Conservation (phyloP, 208 protist genomes). For the Acanthamoeba healyi region DNA sequence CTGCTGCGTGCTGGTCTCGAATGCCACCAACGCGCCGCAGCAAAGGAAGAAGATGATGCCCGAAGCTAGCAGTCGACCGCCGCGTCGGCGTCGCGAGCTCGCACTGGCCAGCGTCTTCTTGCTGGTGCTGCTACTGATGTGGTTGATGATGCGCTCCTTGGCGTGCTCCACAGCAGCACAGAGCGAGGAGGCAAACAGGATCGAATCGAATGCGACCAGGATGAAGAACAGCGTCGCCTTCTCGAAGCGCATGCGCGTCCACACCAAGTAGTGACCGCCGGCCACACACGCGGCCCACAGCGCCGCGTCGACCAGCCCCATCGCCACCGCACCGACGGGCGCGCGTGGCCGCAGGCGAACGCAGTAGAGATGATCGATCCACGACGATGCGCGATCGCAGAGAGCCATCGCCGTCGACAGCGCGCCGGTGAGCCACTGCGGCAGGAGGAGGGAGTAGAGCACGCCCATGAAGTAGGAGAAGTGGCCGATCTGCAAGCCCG, state of each 20-base stretch:
- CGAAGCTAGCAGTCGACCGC: background rate
- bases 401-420: background rate
- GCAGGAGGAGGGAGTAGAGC: conserved; percentile 26
- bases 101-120: background rate
- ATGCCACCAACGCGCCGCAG: background rate
- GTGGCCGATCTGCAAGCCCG: conserved; percentile 59
- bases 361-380: background rate
- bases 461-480: conserved; percentile 68
- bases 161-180: background rate
- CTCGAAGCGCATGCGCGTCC: conserved; percentile 20
- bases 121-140: too few relatives aligned
- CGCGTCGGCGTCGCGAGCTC: background rate
- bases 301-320: background rate
- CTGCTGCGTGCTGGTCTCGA: conserved; percentile 22
- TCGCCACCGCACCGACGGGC: background rate
- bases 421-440: background rate
- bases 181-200: background rate
- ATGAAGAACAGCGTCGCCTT: background rate
- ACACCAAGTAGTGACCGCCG: conserved; percentile 15
- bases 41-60: background rate
- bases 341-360: background rate
- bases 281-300: background rate
- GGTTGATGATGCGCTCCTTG: background rate
- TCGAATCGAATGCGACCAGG: background rate
- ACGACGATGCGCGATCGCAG: background rate